Evolutionary conservation across 129 eudicot species (phyloP).

Genomic region (Glebionis coronaria): DNA sequence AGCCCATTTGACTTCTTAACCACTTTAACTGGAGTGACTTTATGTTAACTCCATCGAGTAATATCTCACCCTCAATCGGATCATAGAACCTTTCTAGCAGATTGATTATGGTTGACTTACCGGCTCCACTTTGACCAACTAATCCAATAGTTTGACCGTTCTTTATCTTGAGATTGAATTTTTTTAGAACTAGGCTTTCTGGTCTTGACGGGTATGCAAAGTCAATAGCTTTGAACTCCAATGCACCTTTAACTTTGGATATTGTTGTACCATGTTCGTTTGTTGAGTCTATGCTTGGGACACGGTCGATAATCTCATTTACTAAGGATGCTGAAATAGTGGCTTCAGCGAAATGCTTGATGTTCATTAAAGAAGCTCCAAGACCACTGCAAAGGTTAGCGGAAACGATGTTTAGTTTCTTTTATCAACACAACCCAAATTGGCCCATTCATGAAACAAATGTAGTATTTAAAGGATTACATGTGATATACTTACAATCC

Average conservation of each 20-base stretch:
- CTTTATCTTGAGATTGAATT: too few species aligned
- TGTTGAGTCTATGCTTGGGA: conserved; percentile 32
- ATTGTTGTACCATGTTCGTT: conserved; percentile 21
- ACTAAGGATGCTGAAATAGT: conserved; percentile 25
- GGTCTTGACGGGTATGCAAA: too few species aligned
- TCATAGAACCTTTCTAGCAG: conserved; percentile 37
- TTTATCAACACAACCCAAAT: neutral
- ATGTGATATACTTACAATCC: conserved; percentile 36
- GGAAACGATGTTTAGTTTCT: neutral
- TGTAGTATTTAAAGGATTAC: neutral
- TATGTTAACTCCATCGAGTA: conserved; percentile 26
- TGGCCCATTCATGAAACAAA: neutral
- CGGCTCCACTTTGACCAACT: conserved; percentile 16
- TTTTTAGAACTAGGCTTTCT: too few species aligned
- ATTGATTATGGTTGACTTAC: conserved; percentile 34
- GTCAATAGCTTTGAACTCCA: conserved; percentile 20
- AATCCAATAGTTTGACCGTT: too few species aligned
- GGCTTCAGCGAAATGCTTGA: conserved; percentile 34
- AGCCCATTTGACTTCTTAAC: conserved; percentile 32
- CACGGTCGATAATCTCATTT: conserved; percentile 24
- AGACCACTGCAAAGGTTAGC: conserved; percentile 24
- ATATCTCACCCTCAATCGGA: conserved; percentile 28
- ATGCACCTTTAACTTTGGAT: neutral
- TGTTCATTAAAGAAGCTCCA: conserved; percentile 33
- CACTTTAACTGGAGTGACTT: conserved; percentile 30